phyloP scores from a whole-genome alignment of 768 basidiomycete genomes.

The Trametes sanguinea region DNA sequence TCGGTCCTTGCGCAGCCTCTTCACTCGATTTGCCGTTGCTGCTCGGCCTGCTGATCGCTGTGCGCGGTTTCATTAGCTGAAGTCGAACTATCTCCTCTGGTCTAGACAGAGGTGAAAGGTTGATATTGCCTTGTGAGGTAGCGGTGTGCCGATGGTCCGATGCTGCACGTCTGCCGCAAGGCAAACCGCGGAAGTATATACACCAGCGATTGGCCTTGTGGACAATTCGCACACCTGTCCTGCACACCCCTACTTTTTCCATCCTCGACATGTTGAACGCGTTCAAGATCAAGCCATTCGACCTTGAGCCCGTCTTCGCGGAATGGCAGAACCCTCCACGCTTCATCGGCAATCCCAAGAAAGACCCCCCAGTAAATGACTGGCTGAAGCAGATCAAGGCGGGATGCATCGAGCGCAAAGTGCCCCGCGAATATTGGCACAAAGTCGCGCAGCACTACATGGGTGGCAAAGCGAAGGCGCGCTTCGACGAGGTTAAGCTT shows the following conservation, averaged over 20 bases:
- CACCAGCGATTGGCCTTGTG: neutral
- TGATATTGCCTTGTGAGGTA: neutral
- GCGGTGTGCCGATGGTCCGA: conserved; percentile 1
- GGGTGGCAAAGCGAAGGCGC: conserved; percentile 65
- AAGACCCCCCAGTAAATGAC: conserved; percentile 67
- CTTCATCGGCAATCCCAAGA: conserved; percentile 69
- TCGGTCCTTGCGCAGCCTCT: conserved; percentile 3
- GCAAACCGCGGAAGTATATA: conserved; percentile 10
- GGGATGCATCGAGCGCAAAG: conserved; percentile 68
- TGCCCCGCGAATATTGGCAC: conserved; percentile 83
- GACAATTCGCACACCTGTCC: neutral
- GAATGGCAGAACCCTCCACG: conserved; percentile 67
- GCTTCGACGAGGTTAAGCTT: conserved; percentile 70
- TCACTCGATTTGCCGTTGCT: conserved; percentile 3
- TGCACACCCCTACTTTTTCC: neutral
- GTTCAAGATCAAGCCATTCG: conserved; percentile 78
- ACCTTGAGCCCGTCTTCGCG: conserved; percentile 67
- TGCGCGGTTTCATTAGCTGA: conserved; percentile 3
- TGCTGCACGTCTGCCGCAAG: conserved; percentile 13
- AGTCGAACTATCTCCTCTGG: conserved; percentile 2
- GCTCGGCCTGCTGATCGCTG: conserved; percentile 2
- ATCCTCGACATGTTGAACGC: conserved; percentile 50
- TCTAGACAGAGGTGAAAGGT: neutral
- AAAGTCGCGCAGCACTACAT: conserved; percentile 78
- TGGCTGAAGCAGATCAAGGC: conserved; percentile 74